Base-by-base conservation (phyloP, 148 eudicot species). In the Rhododendron williamsianum region DNA sequence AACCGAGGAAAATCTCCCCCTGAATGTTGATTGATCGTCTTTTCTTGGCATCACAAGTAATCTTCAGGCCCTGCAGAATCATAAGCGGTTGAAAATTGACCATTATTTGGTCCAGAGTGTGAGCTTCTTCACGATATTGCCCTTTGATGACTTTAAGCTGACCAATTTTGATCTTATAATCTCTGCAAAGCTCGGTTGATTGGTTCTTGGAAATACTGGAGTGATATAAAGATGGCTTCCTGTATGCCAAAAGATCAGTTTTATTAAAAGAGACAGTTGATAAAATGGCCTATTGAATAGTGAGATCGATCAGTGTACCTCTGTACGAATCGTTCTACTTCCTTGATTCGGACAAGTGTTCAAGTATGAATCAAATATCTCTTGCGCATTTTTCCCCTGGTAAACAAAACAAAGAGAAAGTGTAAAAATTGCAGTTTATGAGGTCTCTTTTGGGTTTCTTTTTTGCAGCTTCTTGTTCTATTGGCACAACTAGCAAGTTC, bases 141-240 rank as follows among this genome's bases (percentile, higher is more conserved):
- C 21, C 56, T 71, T 38, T 15, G 46, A 80, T 52, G 82, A 72
- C 30, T 71, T 72, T 30, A 73, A 15, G 41, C 56, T 65, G 35
- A 5, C 30, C 36, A 13, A 71, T n/a, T 19, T 38, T 73, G 56
- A 63, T 33, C 51, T 78, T 51, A 48, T 72, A 41, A 36, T 71
- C 41, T 86, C 86, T 90, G 90, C 78, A 87, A n/a, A 56, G 90
- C 96, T 71, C 92, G 93, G 80, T 67, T 83, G 72, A 97, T 91
- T 67, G 98, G 98, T 91, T 95, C 98, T 93, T 95, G 99, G 81
- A 95, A 95, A 88, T 93, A 97, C 85, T 97, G 99, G 25, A 97
- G 99, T 38, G 91, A 94, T 86, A 97, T 95, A 73, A 97, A 92
- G 85, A 97, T 83, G 9, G 99, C 99, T 89, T 97, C 99, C 99